Conservation (phyloP, 306 rosid genomes). For the Lotus japonicus region DNA sequence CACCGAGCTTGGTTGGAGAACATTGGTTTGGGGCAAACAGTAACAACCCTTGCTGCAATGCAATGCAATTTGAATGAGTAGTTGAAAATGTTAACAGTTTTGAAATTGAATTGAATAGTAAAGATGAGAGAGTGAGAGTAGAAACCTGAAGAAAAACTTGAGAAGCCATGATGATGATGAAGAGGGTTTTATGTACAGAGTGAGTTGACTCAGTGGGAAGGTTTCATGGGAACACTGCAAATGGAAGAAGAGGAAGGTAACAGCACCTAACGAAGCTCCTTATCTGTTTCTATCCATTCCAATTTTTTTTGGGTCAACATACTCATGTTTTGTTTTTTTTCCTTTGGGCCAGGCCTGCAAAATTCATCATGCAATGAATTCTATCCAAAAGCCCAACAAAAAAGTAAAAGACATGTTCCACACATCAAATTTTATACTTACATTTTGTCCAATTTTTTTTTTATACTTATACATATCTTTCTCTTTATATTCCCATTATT, state of each 20-base stretch:
- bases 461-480: too few relatives aligned
- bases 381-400: too few relatives aligned
- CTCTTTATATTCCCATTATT: too few relatives aligned
- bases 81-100: neutral
- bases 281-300: slow-evolving; percentile 25
- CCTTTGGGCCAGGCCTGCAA: neutral
- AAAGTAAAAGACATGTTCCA: too few relatives aligned
- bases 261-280: neutral
- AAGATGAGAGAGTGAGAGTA: neutral
- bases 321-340: neutral
- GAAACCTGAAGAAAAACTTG: slow-evolving; percentile 73
- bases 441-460: too few relatives aligned
- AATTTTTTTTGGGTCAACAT: neutral
- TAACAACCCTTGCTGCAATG: slow-evolving; percentile 48
- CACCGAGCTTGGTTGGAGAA: slow-evolving; percentile 30
- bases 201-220: too few relatives aligned
- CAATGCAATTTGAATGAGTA: slow-evolving; percentile 8
- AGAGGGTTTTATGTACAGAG: too few relatives aligned
- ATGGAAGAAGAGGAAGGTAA: slow-evolving; percentile 1
- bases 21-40: slow-evolving; percentile 37
- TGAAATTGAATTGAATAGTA: neutral
- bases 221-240: slow-evolving; percentile 6
- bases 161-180: slow-evolving; percentile 42
- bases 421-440: too few relatives aligned
- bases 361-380: too few relatives aligned